A percentile compares a stretch with the other conserved stretches of the same genome.
These are phyloP conservation scores for Kingdonia uniflora DNA, from an alignment of 164 flowering plant species.

Conservation along the genomic window DNA sequence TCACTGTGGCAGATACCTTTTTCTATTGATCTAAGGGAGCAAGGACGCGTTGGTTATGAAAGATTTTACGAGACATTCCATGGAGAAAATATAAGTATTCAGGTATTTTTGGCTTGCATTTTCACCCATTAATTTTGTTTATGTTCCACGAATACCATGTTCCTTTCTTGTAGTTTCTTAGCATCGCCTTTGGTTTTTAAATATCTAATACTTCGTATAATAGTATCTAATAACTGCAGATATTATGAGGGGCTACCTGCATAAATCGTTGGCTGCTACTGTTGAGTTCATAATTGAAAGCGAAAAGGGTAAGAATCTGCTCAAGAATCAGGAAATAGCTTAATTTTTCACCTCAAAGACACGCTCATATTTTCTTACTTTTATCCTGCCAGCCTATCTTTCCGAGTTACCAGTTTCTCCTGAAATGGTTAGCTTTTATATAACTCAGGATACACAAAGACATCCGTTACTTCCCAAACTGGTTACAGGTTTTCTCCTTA, in stretches of 20 bases:
- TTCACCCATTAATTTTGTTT: background rate
- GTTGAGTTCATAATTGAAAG: constrained; percentile 76
- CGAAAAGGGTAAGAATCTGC: constrained; percentile 43
- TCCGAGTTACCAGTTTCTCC: constrained; percentile 46
- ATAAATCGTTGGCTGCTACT: constrained; percentile 68
- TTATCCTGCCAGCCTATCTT: constrained; percentile 40
- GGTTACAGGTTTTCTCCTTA: constrained; percentile 43
- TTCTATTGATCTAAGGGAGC: constrained; percentile 38
- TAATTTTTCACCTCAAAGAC: constrained; percentile 18
- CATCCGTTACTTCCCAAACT: constrained; percentile 79
- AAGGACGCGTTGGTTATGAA: constrained; percentile 37
- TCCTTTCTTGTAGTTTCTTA: background rate
- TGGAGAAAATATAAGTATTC: constrained; percentile 75
- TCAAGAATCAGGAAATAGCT: too few relatives aligned
- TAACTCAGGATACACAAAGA: constrained; percentile 87
- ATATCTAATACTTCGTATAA: constrained; percentile 22
- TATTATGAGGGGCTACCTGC: constrained; percentile 68
- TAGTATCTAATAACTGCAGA: constrained; percentile 87
- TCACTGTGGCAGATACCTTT: constrained; percentile 65
- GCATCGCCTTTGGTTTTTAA: constrained; percentile 2
- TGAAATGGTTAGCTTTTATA: constrained; percentile 74
- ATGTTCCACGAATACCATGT: background rate
- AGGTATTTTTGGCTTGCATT: constrained; percentile 31
- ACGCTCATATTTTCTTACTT: constrained; percentile 1
- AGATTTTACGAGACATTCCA: constrained; percentile 86